Conservation (phyloP, 2,329 filamentous ascomycete genomes). For the Penicillium sp. region DNA sequence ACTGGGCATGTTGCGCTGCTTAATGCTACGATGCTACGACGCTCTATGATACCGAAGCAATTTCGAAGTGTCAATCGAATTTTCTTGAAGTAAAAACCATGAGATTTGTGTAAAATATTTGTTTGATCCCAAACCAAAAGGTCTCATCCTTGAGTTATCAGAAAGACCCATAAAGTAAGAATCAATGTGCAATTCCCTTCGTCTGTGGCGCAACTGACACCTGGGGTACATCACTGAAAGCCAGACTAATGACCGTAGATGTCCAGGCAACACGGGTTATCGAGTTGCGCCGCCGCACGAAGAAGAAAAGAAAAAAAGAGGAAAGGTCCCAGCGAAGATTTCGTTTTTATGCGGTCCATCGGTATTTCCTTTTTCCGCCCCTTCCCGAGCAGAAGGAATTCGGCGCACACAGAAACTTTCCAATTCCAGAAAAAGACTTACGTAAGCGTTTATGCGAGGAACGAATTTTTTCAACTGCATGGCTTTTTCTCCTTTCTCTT, state of each 20-base stretch:
- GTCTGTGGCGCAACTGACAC: slow-evolving; percentile 80
- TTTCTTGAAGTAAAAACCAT: background rate
- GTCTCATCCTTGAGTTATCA: slow-evolving; percentile 43
- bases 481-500: slow-evolving; percentile 16
- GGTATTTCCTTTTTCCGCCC: slow-evolving; percentile 17
- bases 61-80: background rate
- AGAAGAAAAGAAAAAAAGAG: slow-evolving; percentile 56
- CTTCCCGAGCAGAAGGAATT: background rate
- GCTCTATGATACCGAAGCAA: background rate
- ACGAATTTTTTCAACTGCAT: slow-evolving; percentile 5
- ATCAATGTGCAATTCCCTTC: slow-evolving; percentile 71
- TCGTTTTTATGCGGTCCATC: slow-evolving; percentile 11
- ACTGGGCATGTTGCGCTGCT: too few species aligned
- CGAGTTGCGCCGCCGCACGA: slow-evolving; percentile 77
- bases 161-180: slow-evolving; percentile 50
- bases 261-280: slow-evolving; percentile 78
- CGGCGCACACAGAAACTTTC: slow-evolving; percentile 2
- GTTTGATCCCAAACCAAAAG: slow-evolving; percentile 56
- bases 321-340: slow-evolving; percentile 19
- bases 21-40: too few species aligned
- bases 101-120: slow-evolving; percentile 31
- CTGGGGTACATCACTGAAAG: slow-evolving; percentile 51
- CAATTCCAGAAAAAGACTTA: slow-evolving; percentile 6
- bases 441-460: slow-evolving; percentile 14
- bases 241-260: slow-evolving; percentile 39